A percentile compares a stretch with the other conserved stretches of the same genome.
phyloP scores from a whole-genome alignment of 106 monocot species.

The Agapanthus africanus region DNA sequence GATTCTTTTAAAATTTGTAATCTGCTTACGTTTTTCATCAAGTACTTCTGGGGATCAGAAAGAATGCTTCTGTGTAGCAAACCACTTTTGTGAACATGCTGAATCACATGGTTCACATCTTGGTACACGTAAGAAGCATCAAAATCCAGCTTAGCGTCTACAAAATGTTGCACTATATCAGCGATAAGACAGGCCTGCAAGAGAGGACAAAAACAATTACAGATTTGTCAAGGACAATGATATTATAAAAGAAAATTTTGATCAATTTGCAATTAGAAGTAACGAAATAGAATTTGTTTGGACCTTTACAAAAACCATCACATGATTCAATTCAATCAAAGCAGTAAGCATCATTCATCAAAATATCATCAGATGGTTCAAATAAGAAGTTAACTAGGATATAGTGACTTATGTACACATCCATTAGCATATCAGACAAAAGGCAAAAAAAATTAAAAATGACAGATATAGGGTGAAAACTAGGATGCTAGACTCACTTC shows the following conservation, averaged over 20 bases:
- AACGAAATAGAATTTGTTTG: background rate
- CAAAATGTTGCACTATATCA: constrained; percentile 85
- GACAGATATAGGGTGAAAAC: background rate
- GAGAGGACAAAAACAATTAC: constrained; percentile 9
- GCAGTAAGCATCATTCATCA: background rate
- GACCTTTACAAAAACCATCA: background rate
- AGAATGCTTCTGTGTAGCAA: constrained; percentile 64
- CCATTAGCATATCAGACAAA: background rate
- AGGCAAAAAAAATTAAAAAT: background rate
- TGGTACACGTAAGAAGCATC: constrained; percentile 88
- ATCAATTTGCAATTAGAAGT: background rate
- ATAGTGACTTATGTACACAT: background rate
- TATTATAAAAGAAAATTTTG: background rate
- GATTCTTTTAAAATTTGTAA: too few relatives aligned
- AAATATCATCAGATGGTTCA: background rate
- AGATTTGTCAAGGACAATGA: constrained; percentile 1
- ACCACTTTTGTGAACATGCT: constrained; percentile 80
- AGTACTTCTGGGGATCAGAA: constrained; percentile 68
- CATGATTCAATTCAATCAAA: background rate
- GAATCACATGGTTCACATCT: constrained; percentile 86
- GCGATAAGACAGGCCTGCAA: constrained; percentile 90
- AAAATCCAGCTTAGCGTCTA: constrained; percentile 84
- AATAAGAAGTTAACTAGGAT: background rate
- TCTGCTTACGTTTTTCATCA: constrained; percentile 71
- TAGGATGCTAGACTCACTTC: background rate